phyloP scores from a whole-genome alignment of 441 rosid genomes.

The Erodium moschatum region DNA sequence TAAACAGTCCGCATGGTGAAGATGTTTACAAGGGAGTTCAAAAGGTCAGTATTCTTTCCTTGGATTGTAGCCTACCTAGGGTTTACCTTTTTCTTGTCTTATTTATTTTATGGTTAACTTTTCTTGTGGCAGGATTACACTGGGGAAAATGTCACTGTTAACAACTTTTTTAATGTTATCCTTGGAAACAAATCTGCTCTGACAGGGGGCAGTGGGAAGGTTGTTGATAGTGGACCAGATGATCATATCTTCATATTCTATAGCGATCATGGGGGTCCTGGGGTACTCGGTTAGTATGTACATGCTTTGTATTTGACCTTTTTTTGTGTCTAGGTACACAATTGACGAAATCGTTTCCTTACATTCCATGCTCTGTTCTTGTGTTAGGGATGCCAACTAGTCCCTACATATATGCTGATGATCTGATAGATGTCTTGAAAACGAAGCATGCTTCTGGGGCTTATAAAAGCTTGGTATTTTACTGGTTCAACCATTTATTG shows the following conservation, averaged over 20 bases:
- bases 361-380: conserved; percentile 14
- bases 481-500: background rate
- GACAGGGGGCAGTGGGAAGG: conserved; percentile 86
- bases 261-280: conserved; percentile 92
- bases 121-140: conserved; percentile 64
- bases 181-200: conserved; percentile 71
- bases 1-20: conserved; percentile 70
- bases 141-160: conserved; percentile 58
- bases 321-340: background rate
- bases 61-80: background rate
- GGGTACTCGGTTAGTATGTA: conserved; percentile 70
- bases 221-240: conserved; percentile 75
- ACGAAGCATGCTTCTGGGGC: conserved; percentile 74
- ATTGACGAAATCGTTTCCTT: conserved; percentile 9
- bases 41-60: conserved; percentile 37
- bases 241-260: conserved; percentile 86
- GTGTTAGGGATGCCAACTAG: conserved; percentile 76
- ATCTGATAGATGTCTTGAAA: conserved; percentile 57
- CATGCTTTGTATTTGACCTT: background rate
- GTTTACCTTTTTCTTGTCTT: background rate
- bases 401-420: conserved; percentile 73
- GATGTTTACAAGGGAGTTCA: conserved; percentile 89
- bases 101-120: conserved; percentile 4
- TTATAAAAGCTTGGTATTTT: conserved; percentile 66
- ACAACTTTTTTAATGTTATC: conserved; percentile 63